Conservation (phyloP, 192 early-diverging fungal species). For the Gryganskiella cystojenkinii region DNA sequence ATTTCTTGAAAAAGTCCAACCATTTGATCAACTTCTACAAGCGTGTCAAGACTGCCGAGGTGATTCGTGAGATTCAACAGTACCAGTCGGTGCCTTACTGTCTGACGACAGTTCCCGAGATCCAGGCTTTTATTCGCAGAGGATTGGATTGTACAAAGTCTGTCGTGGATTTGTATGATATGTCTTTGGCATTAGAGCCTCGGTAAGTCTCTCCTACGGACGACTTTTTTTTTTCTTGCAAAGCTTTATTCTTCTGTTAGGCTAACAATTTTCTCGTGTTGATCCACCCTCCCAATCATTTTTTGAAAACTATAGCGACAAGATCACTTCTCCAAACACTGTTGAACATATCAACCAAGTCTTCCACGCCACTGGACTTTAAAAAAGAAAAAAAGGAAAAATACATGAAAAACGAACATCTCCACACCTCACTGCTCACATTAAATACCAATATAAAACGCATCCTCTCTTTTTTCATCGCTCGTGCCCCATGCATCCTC, state of each 20-base stretch:
- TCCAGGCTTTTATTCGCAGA: conserved; percentile 83
- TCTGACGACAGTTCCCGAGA: conserved; percentile 83
- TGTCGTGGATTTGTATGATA: conserved; percentile 81
- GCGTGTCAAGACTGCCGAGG: conserved; percentile 88
- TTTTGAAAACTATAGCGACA: conserved; percentile 20
- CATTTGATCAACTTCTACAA: conserved; percentile 94
- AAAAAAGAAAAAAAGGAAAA: neutral
- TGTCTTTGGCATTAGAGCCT: conserved; percentile 87
- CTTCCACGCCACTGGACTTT: conserved; percentile 52
- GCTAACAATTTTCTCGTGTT: too few species aligned
- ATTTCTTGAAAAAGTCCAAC: conserved; percentile 71
- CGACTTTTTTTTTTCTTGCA: conserved; percentile 4
- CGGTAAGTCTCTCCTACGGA: conserved; percentile 57
- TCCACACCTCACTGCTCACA: too few species aligned
- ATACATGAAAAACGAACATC: neutral
- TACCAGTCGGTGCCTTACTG: conserved; percentile 90
- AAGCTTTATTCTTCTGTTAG: neutral
- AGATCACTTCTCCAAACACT: conserved; percentile 42
- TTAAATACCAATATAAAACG: too few species aligned
- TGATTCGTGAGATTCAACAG: conserved; percentile 93
- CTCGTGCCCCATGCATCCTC: too few species aligned
- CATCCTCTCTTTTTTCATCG: too few species aligned
- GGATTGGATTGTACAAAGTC: conserved; percentile 77
- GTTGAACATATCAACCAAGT: conserved; percentile 53
- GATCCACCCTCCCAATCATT: neutral